These are phyloP conservation scores for Colletotrichum karsti DNA, from an alignment of 2,329 filamentous ascomycete genomes.

Conservation along the genomic window DNA sequence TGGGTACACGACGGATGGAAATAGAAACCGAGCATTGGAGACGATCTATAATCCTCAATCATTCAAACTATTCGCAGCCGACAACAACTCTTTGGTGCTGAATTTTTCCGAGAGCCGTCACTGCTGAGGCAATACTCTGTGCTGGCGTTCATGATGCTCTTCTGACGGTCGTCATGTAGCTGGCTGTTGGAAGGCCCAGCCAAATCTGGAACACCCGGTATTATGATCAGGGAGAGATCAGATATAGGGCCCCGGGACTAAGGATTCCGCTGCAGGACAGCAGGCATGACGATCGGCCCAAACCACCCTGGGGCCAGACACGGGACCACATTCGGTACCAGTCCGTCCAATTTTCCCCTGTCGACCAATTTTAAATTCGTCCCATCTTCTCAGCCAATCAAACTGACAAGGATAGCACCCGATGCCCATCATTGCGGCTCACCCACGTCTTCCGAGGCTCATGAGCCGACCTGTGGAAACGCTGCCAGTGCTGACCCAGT, in stretches of 20 bases:
- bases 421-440: conserved; percentile 4
- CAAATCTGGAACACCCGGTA: conserved; percentile 2
- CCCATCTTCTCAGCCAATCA: conserved; percentile 28
- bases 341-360: conserved; percentile 2
- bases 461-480: conserved; percentile 2
- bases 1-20: background rate
- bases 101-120: background rate
- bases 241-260: conserved; percentile 28
- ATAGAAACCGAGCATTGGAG: background rate
- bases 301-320: conserved; percentile 16
- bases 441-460: background rate
- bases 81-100: background rate
- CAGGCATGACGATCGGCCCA: conserved; percentile 29
- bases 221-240: conserved; percentile 26
- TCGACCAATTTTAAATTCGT: conserved; percentile 27
- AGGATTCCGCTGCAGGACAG: conserved; percentile 28
- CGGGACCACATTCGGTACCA: conserved; percentile 24
- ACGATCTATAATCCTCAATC: background rate
- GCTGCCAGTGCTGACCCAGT: background rate
- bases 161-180: conserved; percentile 2
- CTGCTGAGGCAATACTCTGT: background rate
- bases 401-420: conserved; percentile 6
- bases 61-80: background rate
- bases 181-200: background rate
- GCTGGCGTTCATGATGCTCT: background rate